Evolutionary conservation across 2,329 filamentous ascomycete species (phyloP).

Genomic region (Ophiobolus disseminans): DNA sequence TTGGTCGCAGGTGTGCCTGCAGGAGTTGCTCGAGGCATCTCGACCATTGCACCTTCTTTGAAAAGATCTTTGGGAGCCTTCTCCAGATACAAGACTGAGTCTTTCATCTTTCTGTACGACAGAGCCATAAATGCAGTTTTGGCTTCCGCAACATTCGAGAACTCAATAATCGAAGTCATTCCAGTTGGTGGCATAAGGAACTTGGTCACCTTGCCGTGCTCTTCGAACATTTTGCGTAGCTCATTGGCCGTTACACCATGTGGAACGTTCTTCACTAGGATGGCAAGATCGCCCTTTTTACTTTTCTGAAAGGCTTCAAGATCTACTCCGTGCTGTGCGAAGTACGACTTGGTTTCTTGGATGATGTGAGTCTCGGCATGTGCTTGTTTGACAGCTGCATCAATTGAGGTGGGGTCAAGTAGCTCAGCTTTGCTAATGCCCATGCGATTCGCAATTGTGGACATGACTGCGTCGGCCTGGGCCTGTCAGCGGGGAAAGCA

Average conservation of each 20-base stretch:
- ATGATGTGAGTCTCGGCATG: constrained; percentile 96
- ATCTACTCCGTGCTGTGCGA: constrained; percentile 85
- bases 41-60: constrained; percentile 39
- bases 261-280: constrained; percentile 94
- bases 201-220: constrained; percentile 79
- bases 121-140: constrained; percentile 83
- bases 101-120: constrained; percentile 89
- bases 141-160: constrained; percentile 77
- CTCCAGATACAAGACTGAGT: constrained; percentile 89
- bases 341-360: constrained; percentile 94
- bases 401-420: constrained; percentile 92
- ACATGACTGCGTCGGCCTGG: constrained; percentile 82
- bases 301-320: constrained; percentile 87
- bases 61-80: constrained; percentile 90
- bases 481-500: not conserved
- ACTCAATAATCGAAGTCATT: constrained; percentile 93
- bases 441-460: constrained; percentile 83
- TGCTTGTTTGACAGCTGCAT: constrained; percentile 94
- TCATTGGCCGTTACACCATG: constrained; percentile 82
- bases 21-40: constrained; percentile 44
- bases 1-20: constrained; percentile 54
- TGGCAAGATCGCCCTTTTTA: constrained; percentile 82
- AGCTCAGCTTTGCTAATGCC: constrained; percentile 91
- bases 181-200: constrained; percentile 92
- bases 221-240: constrained; percentile 80